Evolutionary conservation across 441 rosid genomes (phyloP), one percentile per base, ranked within the genome.

Genomic region (Croton setiger): DNA sequence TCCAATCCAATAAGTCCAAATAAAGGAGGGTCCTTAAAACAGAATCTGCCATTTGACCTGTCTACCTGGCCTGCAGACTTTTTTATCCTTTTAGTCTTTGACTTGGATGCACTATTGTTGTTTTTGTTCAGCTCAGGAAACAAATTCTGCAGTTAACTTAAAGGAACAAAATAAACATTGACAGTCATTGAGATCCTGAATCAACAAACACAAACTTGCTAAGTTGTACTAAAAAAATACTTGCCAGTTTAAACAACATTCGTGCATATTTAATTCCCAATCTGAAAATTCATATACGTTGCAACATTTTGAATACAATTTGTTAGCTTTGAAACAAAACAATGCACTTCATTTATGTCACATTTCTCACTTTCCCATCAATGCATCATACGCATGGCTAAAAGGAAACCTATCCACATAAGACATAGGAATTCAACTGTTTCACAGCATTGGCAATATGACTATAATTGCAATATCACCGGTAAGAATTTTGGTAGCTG

Each of bases 81-180:
- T 60, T 60, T 53, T 10, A 45, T 45, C 48, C 64, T 10, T 67
- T 76, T 72, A 31, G 55, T 44, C 78, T 76, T 83, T 49, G 78
- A 69, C 68, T 59, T 83, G 47, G 33, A 63, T 41, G 55, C 43
- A 23, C 12, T 51, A 35, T 14, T 57, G 5, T 57, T 58, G 33
- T 60, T 69, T 41, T 66, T 72, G 55, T 69, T 72, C 72, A 47
- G 43, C 54, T 58, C 73, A 13, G 66, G 70, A 44, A 72, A 68
- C 13, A 75, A 63, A 63, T 76, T 69, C 89, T 85, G 87, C 73
- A 45, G 69, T 51, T 59, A 37, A 67, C 69, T 21, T 27, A 27
- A 37, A 51, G 47, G 35, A 6, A 53, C 21, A n/a, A 48, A 17
- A 64, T 31, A 35, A 62, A 27, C 36, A 33, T 13, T 52, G 63